Evolutionary conservation across 2,329 filamentous ascomycete genomes (phyloP), one percentile per base, ranked within the genome.

Genomic region (Arthroderma uncinatum): DNA sequence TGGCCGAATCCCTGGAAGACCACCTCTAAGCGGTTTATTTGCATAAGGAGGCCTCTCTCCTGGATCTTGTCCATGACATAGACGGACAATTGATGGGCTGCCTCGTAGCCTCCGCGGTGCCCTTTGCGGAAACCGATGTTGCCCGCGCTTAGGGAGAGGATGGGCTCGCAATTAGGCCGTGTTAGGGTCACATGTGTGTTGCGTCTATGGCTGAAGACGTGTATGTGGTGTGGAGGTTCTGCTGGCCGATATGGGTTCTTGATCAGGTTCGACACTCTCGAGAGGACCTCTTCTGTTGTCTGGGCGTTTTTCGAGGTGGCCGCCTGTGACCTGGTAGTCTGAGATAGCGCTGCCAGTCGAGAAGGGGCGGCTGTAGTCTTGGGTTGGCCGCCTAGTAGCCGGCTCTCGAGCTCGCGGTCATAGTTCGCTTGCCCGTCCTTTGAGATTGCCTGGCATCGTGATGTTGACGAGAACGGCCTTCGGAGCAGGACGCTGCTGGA

Each of bases 111-210:
- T 60, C 87, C 85, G 62, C 93, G 82, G 53, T 84, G 82, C 16
- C 82, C 78, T 74, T 97, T 94, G 66, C 80, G 81, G 76, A 96
- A 96, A n/a, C 92, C 92, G 59, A 98, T 82, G 67, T 95, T 90
- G 53, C 93, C 93, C 59, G 85, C 82, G 1, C 87, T 87, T 64
- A 95, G 73, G 10, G 85, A 89, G 62, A 98, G 78, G 62, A 97
- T 81, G 28, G 89, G 82, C 62, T 89, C 82, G 52, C 86, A 80
- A 70, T 89, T 84, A 28, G 93, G 91, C 66, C 85, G 84, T 21
- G 90, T 89, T 63, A 96, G 82, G 1, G 91, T 96, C 66, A 98
- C 81, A 73, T 97, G 89, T 19, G 89, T 93, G 76, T 98, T 98
- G 81, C 96, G 93, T 75, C 89, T 94, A 70, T 87, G 85, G 28